These are phyloP conservation scores for Dicorynia guianensis DNA, from an alignment of 306 rosid genomes.

Conservation along the genomic window DNA sequence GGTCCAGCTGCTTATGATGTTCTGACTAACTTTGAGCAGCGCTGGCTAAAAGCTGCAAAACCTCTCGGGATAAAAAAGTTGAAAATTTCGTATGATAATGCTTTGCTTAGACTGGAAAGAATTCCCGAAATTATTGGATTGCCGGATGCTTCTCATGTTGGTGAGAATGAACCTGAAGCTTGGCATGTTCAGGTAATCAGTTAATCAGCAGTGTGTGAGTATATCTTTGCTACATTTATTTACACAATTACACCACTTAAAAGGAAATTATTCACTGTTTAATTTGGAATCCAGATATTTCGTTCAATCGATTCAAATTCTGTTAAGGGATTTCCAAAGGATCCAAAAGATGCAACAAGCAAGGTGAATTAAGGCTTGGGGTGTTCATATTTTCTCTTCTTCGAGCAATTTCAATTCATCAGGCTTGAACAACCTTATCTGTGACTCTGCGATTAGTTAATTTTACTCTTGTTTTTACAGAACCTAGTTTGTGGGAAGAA, in stretches of 20 bases:
- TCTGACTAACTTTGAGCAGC: slow-evolving; percentile 90
- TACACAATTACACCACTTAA: slow-evolving; percentile 25
- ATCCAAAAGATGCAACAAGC: slow-evolving; percentile 74
- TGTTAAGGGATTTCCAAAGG: slow-evolving; percentile 87
- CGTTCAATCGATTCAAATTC: slow-evolving; percentile 96
- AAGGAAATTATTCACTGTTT: slow-evolving; percentile 23
- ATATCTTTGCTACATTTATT: slow-evolving; percentile 26
- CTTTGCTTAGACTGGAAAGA: slow-evolving; percentile 82
- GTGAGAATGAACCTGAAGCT: slow-evolving; percentile 75
- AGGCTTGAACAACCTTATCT: slow-evolving; percentile 14
- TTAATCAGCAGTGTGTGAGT: slow-evolving; percentile 23
- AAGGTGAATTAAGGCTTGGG: slow-evolving; percentile 55
- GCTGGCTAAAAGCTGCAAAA: slow-evolving; percentile 91
- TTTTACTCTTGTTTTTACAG: slow-evolving; percentile 56
- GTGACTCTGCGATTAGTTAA: slow-evolving; percentile 36
- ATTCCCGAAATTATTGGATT: slow-evolving; percentile 68
- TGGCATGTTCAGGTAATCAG: slow-evolving; percentile 94
- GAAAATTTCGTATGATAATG: slow-evolving; percentile 65
- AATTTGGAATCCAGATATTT: slow-evolving; percentile 72
- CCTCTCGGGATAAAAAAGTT: slow-evolving; percentile 83
- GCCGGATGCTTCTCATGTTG: slow-evolving; percentile 46
- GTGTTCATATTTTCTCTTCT: slow-evolving; percentile 36
- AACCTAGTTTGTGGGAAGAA: slow-evolving; percentile 93
- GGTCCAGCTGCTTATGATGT: slow-evolving; percentile 98
- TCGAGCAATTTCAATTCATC: slow-evolving; percentile 19